Evolutionary conservation across 768 basidiomycete species (phyloP).

Genomic region (Leccinum variicolor): DNA sequence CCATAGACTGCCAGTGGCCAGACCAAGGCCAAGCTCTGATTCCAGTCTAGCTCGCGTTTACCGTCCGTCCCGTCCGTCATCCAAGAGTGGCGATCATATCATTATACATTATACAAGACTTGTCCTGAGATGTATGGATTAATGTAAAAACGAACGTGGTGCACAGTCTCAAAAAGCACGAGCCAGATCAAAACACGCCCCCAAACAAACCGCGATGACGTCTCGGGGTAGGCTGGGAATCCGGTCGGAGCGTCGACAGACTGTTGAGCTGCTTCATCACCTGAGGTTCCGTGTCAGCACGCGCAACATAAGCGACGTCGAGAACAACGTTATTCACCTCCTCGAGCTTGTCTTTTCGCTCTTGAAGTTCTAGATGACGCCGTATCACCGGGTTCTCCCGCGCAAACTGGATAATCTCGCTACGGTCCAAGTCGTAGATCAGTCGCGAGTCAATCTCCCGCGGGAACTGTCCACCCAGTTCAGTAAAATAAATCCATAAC

Average conservation of each 20-base stretch:
- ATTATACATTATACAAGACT: constrained; percentile 14
- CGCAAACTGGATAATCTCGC: constrained; percentile 88
- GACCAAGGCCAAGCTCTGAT: constrained; percentile 37
- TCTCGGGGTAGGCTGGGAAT: constrained; percentile 69
- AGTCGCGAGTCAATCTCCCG: constrained; percentile 94
- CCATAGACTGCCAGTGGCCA: constrained; percentile 26
- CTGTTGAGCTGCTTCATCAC: constrained; percentile 96
- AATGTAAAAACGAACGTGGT: constrained; percentile 9
- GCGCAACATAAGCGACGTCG: background rate
- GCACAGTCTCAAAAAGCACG: background rate
- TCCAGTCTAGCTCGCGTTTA: background rate
- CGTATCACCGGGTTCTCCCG: constrained; percentile 91
- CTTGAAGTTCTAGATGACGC: constrained; percentile 89
- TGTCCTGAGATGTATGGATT: background rate
- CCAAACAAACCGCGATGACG: constrained; percentile 80
- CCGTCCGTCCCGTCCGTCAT: background rate
- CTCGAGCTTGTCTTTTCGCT: constrained; percentile 95
- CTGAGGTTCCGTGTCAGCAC: constrained; percentile 34
- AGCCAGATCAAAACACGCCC: constrained; percentile 58
- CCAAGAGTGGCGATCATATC: constrained; percentile 16
- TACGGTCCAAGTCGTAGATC: constrained; percentile 88
- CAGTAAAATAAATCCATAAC: background rate
- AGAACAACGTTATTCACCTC: constrained; percentile 49
- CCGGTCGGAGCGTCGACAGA: constrained; percentile 82
- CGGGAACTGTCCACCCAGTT: constrained; percentile 66